Evolutionary conservation across 352 stramenopile species (phyloP).

Genomic region (Phytophthora pini): DNA sequence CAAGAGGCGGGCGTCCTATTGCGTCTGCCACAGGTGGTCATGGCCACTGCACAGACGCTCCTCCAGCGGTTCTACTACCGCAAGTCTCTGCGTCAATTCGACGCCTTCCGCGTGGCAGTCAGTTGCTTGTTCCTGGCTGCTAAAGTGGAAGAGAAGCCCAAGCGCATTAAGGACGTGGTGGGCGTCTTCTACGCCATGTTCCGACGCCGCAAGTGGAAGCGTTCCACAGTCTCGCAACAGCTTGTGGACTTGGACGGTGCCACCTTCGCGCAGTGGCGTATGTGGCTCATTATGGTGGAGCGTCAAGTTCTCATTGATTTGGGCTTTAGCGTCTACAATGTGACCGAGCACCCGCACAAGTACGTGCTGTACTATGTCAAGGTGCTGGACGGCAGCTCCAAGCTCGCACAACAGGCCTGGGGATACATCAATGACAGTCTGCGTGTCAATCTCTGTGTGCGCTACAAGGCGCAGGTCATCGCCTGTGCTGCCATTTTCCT

Average conservation of each 20-base stretch:
- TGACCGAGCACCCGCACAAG: slow-evolving; percentile 94
- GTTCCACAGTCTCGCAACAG: slow-evolving; percentile 55
- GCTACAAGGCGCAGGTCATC: slow-evolving; percentile 83
- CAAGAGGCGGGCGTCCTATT: slow-evolving; percentile 90
- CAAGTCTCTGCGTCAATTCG: slow-evolving; percentile 85
- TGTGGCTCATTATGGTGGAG: slow-evolving; percentile 90
- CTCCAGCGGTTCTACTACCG: slow-evolving; percentile 93
- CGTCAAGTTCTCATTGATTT: slow-evolving; percentile 92
- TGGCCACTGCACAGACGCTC: slow-evolving; percentile 91
- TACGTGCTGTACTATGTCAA: slow-evolving; percentile 95
- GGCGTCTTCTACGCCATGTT: slow-evolving; percentile 91
- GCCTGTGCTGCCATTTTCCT: slow-evolving; percentile 92
- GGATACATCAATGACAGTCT: slow-evolving; percentile 93
- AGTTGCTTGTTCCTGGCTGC: slow-evolving; percentile 89
- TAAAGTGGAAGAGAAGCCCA: slow-evolving; percentile 91
- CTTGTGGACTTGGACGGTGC: slow-evolving; percentile 72
- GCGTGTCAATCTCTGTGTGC: slow-evolving; percentile 84
- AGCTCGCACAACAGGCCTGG: slow-evolving; percentile 87
- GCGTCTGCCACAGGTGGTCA: slow-evolving; percentile 88
- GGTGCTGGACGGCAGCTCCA: slow-evolving; percentile 73
- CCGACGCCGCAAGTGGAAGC: slow-evolving; percentile 64
- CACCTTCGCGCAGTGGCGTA: slow-evolving; percentile 75
- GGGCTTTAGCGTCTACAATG: slow-evolving; percentile 93
- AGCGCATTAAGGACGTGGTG: slow-evolving; percentile 83
- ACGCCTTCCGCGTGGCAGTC: slow-evolving; percentile 90